Base-by-base conservation (phyloP, 208 protist species). In the Balamuthia mandrillaris region DNA sequence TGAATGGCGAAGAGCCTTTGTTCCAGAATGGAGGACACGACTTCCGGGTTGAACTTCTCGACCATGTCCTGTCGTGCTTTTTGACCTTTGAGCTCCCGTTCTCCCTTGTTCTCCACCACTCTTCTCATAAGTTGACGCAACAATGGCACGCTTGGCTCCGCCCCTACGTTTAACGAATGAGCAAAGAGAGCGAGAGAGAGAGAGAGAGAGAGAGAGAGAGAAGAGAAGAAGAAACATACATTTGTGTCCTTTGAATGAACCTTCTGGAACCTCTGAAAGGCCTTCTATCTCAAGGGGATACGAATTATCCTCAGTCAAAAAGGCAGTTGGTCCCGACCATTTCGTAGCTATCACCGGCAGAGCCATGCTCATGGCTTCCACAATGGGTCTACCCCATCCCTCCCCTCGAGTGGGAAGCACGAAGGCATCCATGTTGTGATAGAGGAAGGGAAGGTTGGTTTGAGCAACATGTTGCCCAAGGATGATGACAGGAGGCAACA, bases 401-500 rank as follows among this genome's bases (percentile, higher is more conserved):
- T 95, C 95, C 24, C 92, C 95, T 16, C 92, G 91, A 4, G 87
- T 91, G 10, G 95, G 93, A 9, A 96, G 81, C 10, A 97, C 93
- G 84, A 96, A 96, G 29, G 89, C 91, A 82, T 97, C 88, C 14
- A 85, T 84, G n/a, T 84, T 84, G 21, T 78, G 68, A 88, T 96
- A 97, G 74, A 97, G 84, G 29, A 72, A 39, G 9, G 88, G 87
- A 61, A 96, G 61, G 29, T 86, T 49, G 0, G 0, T 29, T 12
- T 88, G 79, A 10, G 75, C 29, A n/a, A 91, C 39, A 33, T 83
- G 58, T 6, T 10, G 16, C 24, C 47, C 75, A 39, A 83, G 44
- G 41, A 83, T 70, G 58, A 83, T 49, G 0, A 83, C 9, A n/a
- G 27, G 21, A 2, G 75, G 35, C 37, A 83, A 56, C 29, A 18